These are phyloP conservation scores for Saprolegnia diclina DNA, from an alignment of 352 stramenopile species.

Conservation along the genomic window DNA sequence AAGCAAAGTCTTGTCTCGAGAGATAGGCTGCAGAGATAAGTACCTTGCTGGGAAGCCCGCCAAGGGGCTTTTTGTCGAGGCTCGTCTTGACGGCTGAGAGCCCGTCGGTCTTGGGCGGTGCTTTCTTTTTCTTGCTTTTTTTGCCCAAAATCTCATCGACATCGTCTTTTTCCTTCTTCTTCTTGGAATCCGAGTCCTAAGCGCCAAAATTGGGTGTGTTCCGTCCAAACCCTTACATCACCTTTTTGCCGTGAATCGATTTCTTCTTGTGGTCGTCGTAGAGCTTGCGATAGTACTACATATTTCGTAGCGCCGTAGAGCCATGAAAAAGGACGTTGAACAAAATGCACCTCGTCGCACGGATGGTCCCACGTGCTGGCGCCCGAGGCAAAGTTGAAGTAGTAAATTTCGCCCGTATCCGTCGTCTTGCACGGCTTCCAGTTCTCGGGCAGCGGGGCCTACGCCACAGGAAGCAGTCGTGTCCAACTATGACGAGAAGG, in stretches of 20 bases:
- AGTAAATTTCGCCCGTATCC: constrained; percentile 95
- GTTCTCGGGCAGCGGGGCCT: constrained; percentile 88
- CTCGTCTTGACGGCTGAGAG: constrained; percentile 41
- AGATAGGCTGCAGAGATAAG: background rate
- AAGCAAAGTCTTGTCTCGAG: too few species aligned
- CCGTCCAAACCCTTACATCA: too few species aligned
- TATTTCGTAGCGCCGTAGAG: too few species aligned
- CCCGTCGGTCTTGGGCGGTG: constrained; percentile 40
- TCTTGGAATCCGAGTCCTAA: constrained; percentile 64
- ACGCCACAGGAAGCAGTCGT: background rate
- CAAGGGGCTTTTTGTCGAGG: constrained; percentile 70
- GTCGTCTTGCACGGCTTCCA: constrained; percentile 96
- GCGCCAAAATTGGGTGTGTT: background rate
- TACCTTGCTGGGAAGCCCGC: constrained; percentile 34
- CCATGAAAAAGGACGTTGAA: too few species aligned
- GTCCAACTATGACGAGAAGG: background rate
- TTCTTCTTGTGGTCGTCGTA: constrained; percentile 92
- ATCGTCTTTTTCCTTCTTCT: constrained; percentile 77
- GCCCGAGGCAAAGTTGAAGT: constrained; percentile 92
- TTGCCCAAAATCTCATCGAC: constrained; percentile 69
- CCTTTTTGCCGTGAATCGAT: constrained; percentile 21
- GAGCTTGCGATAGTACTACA: constrained; percentile 86
- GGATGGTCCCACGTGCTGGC: constrained; percentile 94
- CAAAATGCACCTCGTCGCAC: constrained; percentile 73
- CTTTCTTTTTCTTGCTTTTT: constrained; percentile 60